Evolutionary conservation across 2,329 filamentous ascomycete species (phyloP).

Genomic region (Capronia americana): DNA sequence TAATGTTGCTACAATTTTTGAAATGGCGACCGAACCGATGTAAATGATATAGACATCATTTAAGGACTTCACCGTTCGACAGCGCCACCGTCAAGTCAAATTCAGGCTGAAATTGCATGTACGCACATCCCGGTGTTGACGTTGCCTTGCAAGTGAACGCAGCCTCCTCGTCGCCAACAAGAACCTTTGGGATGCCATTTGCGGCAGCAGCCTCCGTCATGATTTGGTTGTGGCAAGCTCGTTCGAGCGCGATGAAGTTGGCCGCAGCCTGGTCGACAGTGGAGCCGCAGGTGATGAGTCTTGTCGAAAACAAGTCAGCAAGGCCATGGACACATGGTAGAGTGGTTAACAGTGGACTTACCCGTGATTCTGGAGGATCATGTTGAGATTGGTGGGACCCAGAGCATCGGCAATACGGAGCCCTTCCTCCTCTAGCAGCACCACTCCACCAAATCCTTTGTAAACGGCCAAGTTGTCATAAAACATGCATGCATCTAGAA

Average conservation of each 20-base stretch:
- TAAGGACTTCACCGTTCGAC: neutral
- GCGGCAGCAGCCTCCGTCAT: conserved; percentile 47
- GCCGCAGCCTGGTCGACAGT: conserved; percentile 59
- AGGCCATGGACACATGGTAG: neutral
- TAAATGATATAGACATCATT: neutral
- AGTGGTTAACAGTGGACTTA: conserved; percentile 1
- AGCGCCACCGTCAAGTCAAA: conserved; percentile 10
- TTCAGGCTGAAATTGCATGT: conserved; percentile 20
- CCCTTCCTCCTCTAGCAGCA: conserved; percentile 60
- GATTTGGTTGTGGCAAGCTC: conserved; percentile 60
- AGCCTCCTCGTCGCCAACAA: conserved; percentile 18
- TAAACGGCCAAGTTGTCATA: conserved; percentile 59
- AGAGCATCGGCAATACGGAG: conserved; percentile 57
- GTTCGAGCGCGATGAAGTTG: conserved; percentile 61
- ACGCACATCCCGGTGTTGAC: conserved; percentile 12
- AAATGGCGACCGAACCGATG: too few relatives aligned
- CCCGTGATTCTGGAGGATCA: conserved; percentile 60
- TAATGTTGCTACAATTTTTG: too few relatives aligned
- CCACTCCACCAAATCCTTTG: conserved; percentile 59
- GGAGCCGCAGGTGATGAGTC: conserved; percentile 51
- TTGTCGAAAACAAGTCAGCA: neutral
- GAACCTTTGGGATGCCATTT: conserved; percentile 4
- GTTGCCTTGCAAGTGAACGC: conserved; percentile 15
- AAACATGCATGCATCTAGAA: conserved; percentile 47
- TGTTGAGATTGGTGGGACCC: conserved; percentile 49